Evolutionary conservation across 139 green algal species (phyloP).

Genomic region (Gonium pectorale): DNA sequence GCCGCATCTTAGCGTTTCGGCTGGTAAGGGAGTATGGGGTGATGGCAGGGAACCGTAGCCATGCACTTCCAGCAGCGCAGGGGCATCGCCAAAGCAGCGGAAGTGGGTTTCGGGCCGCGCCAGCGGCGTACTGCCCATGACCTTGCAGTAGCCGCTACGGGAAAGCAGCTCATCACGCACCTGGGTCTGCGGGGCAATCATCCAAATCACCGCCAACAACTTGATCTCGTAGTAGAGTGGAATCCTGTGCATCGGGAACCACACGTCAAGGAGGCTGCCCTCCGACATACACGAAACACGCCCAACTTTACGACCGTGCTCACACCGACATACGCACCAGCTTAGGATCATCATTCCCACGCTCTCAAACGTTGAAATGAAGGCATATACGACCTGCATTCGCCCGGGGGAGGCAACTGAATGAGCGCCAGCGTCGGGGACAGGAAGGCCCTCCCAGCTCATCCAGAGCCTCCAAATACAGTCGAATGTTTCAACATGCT

Average conservation of each 20-base stretch:
- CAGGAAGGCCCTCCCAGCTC: background rate
- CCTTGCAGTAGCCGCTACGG: background rate
- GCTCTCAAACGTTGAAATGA: slow-evolving; percentile 8
- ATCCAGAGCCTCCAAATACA: background rate
- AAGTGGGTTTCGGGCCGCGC: no score
- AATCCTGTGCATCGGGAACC: no score
- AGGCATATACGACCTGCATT: slow-evolving; percentile 21
- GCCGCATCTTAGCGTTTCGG: no score
- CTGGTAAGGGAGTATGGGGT: no score
- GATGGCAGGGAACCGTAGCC: no score
- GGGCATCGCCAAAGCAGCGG: no score
- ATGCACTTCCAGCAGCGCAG: no score
- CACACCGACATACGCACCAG: background rate
- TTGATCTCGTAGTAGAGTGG: slow-evolving; percentile 58
- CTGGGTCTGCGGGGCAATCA: slow-evolving; percentile 55
- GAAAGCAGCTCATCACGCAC: background rate
- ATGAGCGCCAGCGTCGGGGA: no score
- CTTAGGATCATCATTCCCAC: background rate
- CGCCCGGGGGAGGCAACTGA: no score
- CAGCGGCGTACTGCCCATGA: no score
- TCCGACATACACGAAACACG: background rate
- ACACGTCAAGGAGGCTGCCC: no score
- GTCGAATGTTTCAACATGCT: background rate
- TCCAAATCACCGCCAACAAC: slow-evolving; percentile 49
- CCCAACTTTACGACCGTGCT: no score